Percentiles rank a stretch among this genome's conserved stretches.
Conservation (phyloP, 768 basidiomycete genomes). For the Suillus brevipes region DNA sequence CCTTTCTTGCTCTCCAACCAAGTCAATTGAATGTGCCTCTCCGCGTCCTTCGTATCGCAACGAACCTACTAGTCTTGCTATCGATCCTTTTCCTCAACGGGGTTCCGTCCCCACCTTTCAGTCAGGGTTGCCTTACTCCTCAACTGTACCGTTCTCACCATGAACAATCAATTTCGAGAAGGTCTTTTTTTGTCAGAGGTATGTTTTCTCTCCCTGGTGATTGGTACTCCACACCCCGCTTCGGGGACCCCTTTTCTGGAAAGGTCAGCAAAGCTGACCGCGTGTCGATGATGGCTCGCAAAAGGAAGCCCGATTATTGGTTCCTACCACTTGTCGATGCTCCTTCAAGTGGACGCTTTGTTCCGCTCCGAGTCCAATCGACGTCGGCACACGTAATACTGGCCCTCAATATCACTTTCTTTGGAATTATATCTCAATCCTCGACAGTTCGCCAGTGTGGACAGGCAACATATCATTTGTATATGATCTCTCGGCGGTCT, state of each 20-base stretch:
- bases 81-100: background rate
- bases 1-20: background rate
- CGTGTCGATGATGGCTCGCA: background rate
- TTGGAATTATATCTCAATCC: background rate
- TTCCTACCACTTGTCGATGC: background rate
- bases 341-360: background rate
- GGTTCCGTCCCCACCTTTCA: background rate
- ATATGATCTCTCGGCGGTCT: background rate
- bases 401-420: background rate
- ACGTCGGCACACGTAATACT: background rate
- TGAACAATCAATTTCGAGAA: background rate
- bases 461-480: background rate
- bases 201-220: background rate
- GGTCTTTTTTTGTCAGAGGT: background rate
- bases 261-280: background rate
- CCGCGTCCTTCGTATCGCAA: background rate
- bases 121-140: background rate
- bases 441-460: background rate
- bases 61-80: background rate
- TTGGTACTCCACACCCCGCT: background rate
- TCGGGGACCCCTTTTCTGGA: background rate
- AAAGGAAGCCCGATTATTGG: background rate
- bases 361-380: background rate
- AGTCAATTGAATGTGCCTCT: background rate
- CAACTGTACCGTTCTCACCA: slow-evolving; percentile 1